phyloP scores from a whole-genome alignment of 2,329 filamentous ascomycete genomes.

The Cladosporium colombiae region DNA sequence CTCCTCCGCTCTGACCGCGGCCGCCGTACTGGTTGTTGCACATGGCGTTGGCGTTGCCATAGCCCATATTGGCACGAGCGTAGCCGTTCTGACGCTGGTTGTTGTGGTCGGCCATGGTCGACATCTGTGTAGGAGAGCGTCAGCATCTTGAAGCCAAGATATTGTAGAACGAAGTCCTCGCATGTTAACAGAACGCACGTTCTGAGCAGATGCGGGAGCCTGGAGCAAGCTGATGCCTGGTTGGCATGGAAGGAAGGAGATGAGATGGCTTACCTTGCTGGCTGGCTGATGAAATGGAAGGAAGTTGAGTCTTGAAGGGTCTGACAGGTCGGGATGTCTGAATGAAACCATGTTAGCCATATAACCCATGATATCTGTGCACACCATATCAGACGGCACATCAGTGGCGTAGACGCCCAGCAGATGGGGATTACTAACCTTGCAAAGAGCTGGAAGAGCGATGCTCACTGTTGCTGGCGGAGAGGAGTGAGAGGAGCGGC shows the following conservation, averaged over 20 bases:
- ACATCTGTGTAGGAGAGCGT: conserved; percentile 29
- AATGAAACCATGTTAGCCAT: not conserved
- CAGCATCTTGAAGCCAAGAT: not conserved
- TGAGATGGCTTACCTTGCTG: conserved; percentile 3
- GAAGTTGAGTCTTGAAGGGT: not conserved
- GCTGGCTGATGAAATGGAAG: not conserved
- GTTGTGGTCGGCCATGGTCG: conserved; percentile 37
- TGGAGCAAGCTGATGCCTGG: not conserved
- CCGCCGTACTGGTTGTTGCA: conserved; percentile 36
- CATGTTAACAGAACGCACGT: not conserved
- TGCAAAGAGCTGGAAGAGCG: conserved; percentile 4
- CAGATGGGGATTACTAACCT: not conserved
- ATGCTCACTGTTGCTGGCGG: conserved; percentile 58
- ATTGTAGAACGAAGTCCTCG: not conserved
- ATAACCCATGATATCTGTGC: not conserved
- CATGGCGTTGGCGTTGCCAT: conserved; percentile 33
- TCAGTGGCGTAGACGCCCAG: not conserved
- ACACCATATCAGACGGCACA: not conserved
- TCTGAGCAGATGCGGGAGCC: not conserved
- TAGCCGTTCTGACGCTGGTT: conserved; percentile 31
- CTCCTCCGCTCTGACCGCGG: conserved; percentile 34
- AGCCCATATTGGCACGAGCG: conserved; percentile 34
- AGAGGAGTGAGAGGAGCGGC: conserved; percentile 67
- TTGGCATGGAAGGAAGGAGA: not conserved
- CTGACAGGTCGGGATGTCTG: not conserved